phyloP scores from a whole-genome alignment of 2,329 filamentous ascomycete genomes.

The Periconia digitata region DNA sequence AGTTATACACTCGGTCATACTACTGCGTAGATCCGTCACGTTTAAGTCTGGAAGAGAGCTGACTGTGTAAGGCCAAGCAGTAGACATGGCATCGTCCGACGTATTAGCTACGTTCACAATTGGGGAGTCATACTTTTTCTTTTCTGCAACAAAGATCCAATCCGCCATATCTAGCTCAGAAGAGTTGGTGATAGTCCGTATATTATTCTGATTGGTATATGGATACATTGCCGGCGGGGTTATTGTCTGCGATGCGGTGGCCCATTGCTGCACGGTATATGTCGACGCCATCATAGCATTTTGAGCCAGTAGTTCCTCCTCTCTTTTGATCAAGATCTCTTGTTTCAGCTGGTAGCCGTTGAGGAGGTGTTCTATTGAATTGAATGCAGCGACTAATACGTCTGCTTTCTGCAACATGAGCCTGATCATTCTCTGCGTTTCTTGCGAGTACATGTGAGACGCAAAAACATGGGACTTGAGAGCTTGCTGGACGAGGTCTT shows the following conservation, averaged over 20 bases:
- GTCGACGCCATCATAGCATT: slow-evolving; percentile 1
- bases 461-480: slow-evolving; percentile 5
- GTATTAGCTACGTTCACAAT: no score
- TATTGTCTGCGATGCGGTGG: background rate
- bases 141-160: no score
- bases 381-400: background rate
- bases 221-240: background rate
- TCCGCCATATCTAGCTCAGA: no score
- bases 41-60: no score
- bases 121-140: no score
- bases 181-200: no score
- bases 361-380: slow-evolving; percentile 1
- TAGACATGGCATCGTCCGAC: no score
- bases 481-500: slow-evolving; percentile 1
- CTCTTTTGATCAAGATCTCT: background rate
- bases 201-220: no score
- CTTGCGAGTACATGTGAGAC: slow-evolving; percentile 1
- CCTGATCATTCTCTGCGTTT: background rate
- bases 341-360: background rate
- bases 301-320: slow-evolving; percentile 2
- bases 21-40: no score
- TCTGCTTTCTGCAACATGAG: background rate
- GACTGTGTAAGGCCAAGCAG: no score
- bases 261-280: background rate
- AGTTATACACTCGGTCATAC: slow-evolving; percentile 1